Conservation (phyloP, 2,329 filamentous ascomycete genomes). For the Reticulascus tulasneorum region DNA sequence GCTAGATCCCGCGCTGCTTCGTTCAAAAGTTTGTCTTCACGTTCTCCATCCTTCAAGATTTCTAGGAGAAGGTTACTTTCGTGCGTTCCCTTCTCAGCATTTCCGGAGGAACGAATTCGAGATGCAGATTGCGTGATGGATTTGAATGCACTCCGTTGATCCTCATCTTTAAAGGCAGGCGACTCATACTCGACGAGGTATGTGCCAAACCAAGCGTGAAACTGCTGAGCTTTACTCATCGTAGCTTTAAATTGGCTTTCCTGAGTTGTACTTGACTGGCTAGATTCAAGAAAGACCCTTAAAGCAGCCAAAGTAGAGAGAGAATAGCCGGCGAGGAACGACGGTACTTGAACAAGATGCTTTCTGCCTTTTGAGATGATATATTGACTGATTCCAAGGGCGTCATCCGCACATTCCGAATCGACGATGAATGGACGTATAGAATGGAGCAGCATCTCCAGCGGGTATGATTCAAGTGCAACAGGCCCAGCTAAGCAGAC, state of each 20-base stretch:
- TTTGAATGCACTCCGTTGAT: conserved; percentile 55
- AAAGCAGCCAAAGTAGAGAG: conserved; percentile 78
- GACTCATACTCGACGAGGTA: conserved; percentile 64
- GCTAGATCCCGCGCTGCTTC: conserved; percentile 65
- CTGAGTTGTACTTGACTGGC: conserved; percentile 76
- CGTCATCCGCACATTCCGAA: conserved; percentile 84
- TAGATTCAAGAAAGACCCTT: conserved; percentile 68
- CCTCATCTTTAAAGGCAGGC: conserved; percentile 41
- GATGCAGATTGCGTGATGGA: conserved; percentile 67
- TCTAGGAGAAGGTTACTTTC: conserved; percentile 78
- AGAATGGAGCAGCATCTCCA: conserved; percentile 86
- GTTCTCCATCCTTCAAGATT: conserved; percentile 69
- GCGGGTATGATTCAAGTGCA: conserved; percentile 72
- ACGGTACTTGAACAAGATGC: conserved; percentile 63
- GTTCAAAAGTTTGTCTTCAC: conserved; percentile 62
- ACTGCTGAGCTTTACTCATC: conserved; percentile 68
- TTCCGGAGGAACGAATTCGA: conserved; percentile 63
- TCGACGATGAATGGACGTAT: conserved; percentile 76
- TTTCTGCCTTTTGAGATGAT: conserved; percentile 64
- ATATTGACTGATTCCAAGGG: conserved; percentile 81
- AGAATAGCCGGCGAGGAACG: conserved; percentile 76
- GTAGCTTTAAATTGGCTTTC: conserved; percentile 78
- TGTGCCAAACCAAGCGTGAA: conserved; percentile 73
- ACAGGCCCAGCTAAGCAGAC: conserved; percentile 71
- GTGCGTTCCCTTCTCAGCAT: conserved; percentile 63